Conservation (phyloP, 2,329 filamentous ascomycete genomes). For the Aureobasidium sp. region DNA sequence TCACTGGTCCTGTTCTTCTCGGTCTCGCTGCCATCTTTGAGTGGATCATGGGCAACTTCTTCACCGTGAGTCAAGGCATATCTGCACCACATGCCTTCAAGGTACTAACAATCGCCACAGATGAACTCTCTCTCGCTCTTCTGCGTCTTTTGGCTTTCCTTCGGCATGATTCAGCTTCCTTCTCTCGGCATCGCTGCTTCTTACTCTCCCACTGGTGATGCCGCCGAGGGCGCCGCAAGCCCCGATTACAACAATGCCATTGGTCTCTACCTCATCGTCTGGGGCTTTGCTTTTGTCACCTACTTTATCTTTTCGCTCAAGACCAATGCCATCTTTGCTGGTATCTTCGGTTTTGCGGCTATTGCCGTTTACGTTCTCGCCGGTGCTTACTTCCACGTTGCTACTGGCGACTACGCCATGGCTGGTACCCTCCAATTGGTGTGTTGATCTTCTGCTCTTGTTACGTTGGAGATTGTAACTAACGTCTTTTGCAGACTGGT, state of each 20-base stretch:
- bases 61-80: slow-evolving; percentile 16
- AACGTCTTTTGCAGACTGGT: slow-evolving; percentile 23
- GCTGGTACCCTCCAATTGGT: slow-evolving; percentile 40
- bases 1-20: slow-evolving; percentile 40
- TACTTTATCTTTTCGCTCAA: slow-evolving; percentile 44
- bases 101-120: neutral
- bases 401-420: slow-evolving; percentile 34
- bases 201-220: slow-evolving; percentile 34
- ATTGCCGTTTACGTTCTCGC: slow-evolving; percentile 38
- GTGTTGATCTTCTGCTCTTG: slow-evolving; percentile 12
- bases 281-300: slow-evolving; percentile 45
- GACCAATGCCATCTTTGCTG: slow-evolving; percentile 42
- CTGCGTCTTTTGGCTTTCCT: slow-evolving; percentile 45
- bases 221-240: slow-evolving; percentile 36
- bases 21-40: slow-evolving; percentile 42
- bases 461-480: neutral
- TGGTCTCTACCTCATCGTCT: slow-evolving; percentile 43
- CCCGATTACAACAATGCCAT: slow-evolving; percentile 42
- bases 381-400: slow-evolving; percentile 42
- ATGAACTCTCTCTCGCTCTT: slow-evolving; percentile 48
- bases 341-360: slow-evolving; percentile 42
- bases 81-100: neutral
- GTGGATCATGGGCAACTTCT: slow-evolving; percentile 46
- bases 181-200: slow-evolving; percentile 38
- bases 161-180: slow-evolving; percentile 43